phyloP scores from a whole-genome alignment of 2,329 filamentous ascomycete species.

The Cladosporium oxysporum region DNA sequence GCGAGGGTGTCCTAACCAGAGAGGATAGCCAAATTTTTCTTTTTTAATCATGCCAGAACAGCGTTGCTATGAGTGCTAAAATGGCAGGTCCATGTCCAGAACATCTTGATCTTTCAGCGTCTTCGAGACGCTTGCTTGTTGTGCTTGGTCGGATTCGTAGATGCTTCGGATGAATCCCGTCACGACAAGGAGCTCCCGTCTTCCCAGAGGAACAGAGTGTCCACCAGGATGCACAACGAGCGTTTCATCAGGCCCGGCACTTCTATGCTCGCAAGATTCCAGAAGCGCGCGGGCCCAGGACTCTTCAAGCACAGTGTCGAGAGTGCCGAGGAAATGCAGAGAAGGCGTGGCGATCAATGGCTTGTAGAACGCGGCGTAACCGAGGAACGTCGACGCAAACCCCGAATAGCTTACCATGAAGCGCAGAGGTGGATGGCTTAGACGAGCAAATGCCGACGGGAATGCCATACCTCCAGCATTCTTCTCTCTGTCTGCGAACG shows the following conservation, averaged over 20 bases:
- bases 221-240: slow-evolving; percentile 79
- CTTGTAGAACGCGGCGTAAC: slow-evolving; percentile 71
- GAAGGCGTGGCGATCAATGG: slow-evolving; percentile 75
- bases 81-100: background rate
- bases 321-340: slow-evolving; percentile 76
- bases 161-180: background rate
- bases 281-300: slow-evolving; percentile 65
- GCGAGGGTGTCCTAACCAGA: too few species aligned
- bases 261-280: slow-evolving; percentile 60
- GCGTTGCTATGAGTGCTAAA: background rate
- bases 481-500: slow-evolving; percentile 49
- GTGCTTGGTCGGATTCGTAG: background rate
- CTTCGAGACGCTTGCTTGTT: background rate
- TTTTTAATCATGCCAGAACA: background rate
- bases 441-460: slow-evolving; percentile 51
- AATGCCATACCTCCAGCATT: slow-evolving; percentile 51
- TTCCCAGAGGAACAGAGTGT: slow-evolving; percentile 54
- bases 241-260: slow-evolving; percentile 39
- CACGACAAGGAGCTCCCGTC: background rate
- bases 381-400: slow-evolving; percentile 63
- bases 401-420: slow-evolving; percentile 79
- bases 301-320: slow-evolving; percentile 90
- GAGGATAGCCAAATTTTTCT: too few species aligned
- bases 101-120: background rate
- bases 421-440: slow-evolving; percentile 58